Base-by-base conservation (phyloP, 2,329 filamentous ascomycete genomes). In the Calonectria hawksworthii region DNA sequence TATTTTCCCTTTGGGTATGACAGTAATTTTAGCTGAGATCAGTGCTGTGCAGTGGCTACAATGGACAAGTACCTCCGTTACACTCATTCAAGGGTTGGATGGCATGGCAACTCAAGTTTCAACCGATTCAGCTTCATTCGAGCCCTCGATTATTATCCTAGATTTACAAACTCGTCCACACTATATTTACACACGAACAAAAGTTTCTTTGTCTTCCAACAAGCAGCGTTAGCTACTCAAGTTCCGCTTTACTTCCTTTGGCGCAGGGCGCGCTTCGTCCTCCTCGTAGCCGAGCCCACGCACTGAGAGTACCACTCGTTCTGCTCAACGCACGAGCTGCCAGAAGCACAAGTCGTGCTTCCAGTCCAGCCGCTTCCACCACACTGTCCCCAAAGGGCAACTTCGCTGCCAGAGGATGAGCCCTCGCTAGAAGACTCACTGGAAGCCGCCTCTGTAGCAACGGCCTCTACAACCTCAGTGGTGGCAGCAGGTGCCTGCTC, bases 241-340 rank as follows among this genome's bases (percentile, higher is more conserved):
- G 28, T 26, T n/a, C 23, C 38, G 7, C 21, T 36, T 23, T 61
- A 56, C 23, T 54, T 36, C 34, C 44, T 47, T 34, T 68, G 64
- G 11, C 74, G 68, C n/a, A 74, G 52, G 3, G 28, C 71, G 18
- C 74, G 63, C 59, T 70, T 77, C 13, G 36, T 34, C n/a, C 71
- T 51, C 7, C 75, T 59, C 2, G 68, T 36, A 21, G 75, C 47
- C 9, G 69, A 76, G 72, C 74, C 56, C 2, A 75, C 52, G 50
- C 82, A 83, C 76, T 83, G 81, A 4, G 77, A 81, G 78, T 83
- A 83, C 77, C 79, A 82, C 34, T 82, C 77, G 67, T 82, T 82
- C 50, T 76, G 74, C 47, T 73, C 74, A 32, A 77, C 75, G 66
- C 81, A 83, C 7, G 76, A 78, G 18, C 76, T 75, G 23, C 82